A percentile compares a stretch with the other conserved stretches of the same genome.
phyloP scores from a whole-genome alignment of 2,329 filamentous ascomycete genomes.

The Colletotrichum gloeosporioides region DNA sequence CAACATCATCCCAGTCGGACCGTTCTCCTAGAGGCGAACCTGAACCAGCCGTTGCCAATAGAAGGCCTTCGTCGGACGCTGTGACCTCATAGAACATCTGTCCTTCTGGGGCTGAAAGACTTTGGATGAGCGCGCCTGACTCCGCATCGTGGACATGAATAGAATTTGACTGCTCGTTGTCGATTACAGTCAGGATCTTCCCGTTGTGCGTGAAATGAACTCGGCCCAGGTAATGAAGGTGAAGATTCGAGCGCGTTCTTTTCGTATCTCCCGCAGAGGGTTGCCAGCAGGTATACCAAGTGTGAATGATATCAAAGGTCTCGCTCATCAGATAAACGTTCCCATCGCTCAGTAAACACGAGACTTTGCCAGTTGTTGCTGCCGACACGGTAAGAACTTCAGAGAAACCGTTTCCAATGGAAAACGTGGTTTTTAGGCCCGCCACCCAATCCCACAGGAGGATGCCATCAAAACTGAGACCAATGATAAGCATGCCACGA shows the following conservation, averaged over 20 bases:
- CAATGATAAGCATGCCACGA: neutral
- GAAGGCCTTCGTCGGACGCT: neutral
- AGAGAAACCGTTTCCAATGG: neutral
- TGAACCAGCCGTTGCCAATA: neutral
- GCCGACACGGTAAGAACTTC: neutral
- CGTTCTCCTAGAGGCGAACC: too few species aligned
- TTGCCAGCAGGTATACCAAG: neutral
- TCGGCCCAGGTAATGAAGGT: too few species aligned
- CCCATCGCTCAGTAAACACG: neutral
- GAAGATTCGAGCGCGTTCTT: too few species aligned
- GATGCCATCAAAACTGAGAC: accelerated
- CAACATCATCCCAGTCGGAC: accelerated
- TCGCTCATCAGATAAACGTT: neutral
- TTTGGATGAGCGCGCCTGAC: neutral
- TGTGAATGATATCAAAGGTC: neutral
- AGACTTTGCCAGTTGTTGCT: neutral
- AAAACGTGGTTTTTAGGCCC: accelerated
- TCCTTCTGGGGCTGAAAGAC: neutral
- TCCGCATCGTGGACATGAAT: neutral
- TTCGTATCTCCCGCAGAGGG: too few species aligned
- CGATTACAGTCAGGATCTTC: neutral
- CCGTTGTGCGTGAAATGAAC: neutral
- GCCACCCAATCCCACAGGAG: neutral
- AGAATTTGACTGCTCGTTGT: neutral
- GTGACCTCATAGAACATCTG: neutral